Base-by-base conservation (phyloP, 345 rosid genomes). In the Nephelium lappaceum region DNA sequence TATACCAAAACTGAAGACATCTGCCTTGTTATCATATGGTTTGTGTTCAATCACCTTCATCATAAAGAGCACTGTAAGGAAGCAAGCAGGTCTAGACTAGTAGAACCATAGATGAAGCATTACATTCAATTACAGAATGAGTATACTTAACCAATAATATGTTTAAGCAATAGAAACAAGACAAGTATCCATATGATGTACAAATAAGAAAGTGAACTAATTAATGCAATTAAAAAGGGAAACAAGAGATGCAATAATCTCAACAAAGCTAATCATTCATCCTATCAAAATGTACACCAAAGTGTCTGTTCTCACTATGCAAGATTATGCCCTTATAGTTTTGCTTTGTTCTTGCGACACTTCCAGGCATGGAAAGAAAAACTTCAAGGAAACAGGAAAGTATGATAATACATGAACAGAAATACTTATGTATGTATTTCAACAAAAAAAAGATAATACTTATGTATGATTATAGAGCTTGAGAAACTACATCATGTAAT, bases 31-130 rank as follows among this genome's bases (percentile, higher is more conserved):
- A 87, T 96, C 94, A 74, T 96, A 94, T 25, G 93, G 94, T 79
- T 85, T 91, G 89, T 96, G 99, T 81, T 91, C 98, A 77, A 96
- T 94, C 71, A 96, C 99, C 99, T 96, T 80, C 86, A 83, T 76
- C 80, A 82, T 42, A 53, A 84, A 81, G 77, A 64, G 73, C 55
- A 27, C 51, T 21, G 60, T 79, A 43, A 84, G 62, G 42, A 58
- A 31, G 72, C 70, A 65, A 62, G n/a, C 57, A 57, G 43, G 15
- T 63, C 39, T 80, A 38, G 38, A 38, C 21, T 18, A 45, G 25
- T 21, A 41, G 55, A 65, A 25, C 23, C 57, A 75, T 43, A 70
- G 66, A 67, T 62, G 58, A 77, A 45, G 51, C 47, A 77, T 36
- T 10, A 67, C 38, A 42, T 58, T 57, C 58, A n/a, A 2, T 66